phyloP scores from a whole-genome alignment of 1,284 basidiomycete genomes.

The Entoloma clypeatum region DNA sequence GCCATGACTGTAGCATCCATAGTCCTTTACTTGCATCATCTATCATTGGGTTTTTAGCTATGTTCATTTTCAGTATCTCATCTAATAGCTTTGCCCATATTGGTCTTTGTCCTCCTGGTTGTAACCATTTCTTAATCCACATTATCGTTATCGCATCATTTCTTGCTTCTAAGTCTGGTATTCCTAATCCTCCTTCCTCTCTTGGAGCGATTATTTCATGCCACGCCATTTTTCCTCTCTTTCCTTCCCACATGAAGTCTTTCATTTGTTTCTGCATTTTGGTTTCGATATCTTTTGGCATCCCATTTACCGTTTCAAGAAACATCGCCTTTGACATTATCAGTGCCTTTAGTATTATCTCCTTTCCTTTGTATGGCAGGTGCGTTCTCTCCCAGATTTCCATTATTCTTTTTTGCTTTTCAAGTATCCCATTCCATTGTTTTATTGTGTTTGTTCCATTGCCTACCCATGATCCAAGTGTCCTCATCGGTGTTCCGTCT shows the following conservation, averaged over 20 bases:
- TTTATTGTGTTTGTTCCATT: conserved; percentile 18
- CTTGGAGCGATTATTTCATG: conserved; percentile 15
- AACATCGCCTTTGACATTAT: conserved; percentile 29
- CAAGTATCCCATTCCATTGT: conserved; percentile 24
- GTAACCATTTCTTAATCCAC: conserved; percentile 15
- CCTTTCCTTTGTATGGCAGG: conserved; percentile 23
- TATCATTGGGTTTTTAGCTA: background rate
- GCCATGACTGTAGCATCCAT: conserved; percentile 23
- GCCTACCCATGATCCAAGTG: conserved; percentile 29
- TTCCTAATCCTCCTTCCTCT: conserved; percentile 16
- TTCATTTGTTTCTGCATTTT: conserved; percentile 14
- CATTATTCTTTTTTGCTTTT: conserved; percentile 21
- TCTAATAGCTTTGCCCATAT: conserved; percentile 20
- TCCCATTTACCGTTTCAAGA: conserved; percentile 30
- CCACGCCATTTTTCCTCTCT: conserved; percentile 15
- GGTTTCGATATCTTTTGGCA: conserved; percentile 24
- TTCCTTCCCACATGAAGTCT: conserved; percentile 25
- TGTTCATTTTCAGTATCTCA: conserved; percentile 8
- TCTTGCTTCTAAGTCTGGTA: conserved; percentile 19
- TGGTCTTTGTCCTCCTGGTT: conserved; percentile 4
- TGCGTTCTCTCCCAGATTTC: conserved; percentile 22
- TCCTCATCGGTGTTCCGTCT: conserved; percentile 23
- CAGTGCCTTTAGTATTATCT: conserved; percentile 24
- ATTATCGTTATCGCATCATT: conserved; percentile 23
- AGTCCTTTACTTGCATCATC: background rate